Percentiles rank a stretch among this genome's conserved stretches.
Evolutionary conservation across 495 filamentous ascomycete species (phyloP).

Genomic region (Physcia stellaris): DNA sequence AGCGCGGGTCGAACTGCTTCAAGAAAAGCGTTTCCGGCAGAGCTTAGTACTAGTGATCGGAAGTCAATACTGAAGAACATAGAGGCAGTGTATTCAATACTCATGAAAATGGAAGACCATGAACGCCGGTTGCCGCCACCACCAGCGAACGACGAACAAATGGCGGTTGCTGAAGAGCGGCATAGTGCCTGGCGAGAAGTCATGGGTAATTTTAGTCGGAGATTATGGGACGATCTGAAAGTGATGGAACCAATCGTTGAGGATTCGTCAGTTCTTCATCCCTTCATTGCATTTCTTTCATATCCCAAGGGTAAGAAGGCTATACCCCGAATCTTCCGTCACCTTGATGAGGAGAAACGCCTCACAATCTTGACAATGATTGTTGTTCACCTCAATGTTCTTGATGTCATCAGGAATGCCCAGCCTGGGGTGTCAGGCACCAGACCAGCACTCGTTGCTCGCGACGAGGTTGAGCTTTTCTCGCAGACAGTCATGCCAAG

Average conservation of each 20-base stretch:
- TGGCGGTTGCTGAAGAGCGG: slow-evolving; percentile 49
- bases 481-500: slow-evolving; percentile 75
- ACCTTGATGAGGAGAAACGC: slow-evolving; percentile 81
- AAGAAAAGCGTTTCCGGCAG: slow-evolving; percentile 27
- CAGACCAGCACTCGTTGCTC: slow-evolving; percentile 53
- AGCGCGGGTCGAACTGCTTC: slow-evolving; percentile 31
- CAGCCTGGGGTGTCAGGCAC: slow-evolving; percentile 55
- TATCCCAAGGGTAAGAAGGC: slow-evolving; percentile 94
- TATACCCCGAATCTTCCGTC: slow-evolving; percentile 85
- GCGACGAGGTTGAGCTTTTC: slow-evolving; percentile 89
- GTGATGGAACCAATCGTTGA: slow-evolving; percentile 79
- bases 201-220: slow-evolving; percentile 57
- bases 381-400: slow-evolving; percentile 77
- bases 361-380: slow-evolving; percentile 92
- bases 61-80: slow-evolving; percentile 75
- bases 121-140: slow-evolving; percentile 74
- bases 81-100: slow-evolving; percentile 67
- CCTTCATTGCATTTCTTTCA: slow-evolving; percentile 92
- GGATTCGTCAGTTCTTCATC: slow-evolving; percentile 61
- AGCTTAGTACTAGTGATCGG: slow-evolving; percentile 46
- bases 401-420: slow-evolving; percentile 77
- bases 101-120: slow-evolving; percentile 91
- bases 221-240: slow-evolving; percentile 73
- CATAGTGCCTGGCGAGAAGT: slow-evolving; percentile 55
- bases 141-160: slow-evolving; percentile 44